Base-by-base conservation (phyloP, 1,139 yeast genomes). In the Spathaspora sp. region DNA sequence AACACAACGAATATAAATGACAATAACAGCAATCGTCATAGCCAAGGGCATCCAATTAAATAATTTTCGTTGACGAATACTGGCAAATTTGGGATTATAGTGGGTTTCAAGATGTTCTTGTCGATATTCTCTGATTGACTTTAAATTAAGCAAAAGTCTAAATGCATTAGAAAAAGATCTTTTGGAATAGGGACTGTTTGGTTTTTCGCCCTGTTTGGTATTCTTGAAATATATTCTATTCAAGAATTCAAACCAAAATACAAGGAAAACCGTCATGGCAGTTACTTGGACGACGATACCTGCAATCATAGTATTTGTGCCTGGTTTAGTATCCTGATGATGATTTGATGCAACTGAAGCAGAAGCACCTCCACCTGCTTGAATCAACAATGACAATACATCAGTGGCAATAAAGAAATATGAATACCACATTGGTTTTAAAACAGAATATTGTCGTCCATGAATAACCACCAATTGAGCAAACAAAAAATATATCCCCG, bases 281-380 rank as follows among this genome's bases (percentile, higher is more conserved):
- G 78, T 72, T 10, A 89, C 90, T 67, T 91, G 97, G 56, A 86
- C 72, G 0, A 82, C 82, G 50, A 91, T 76, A 26, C 97, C 97
- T 2, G 82, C 96, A 52, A 89, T 82, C 86, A 90, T 88, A 46
- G 85, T 71, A 63, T 87, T 73, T 0, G 89, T 78, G 31, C 97
- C 98, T 0, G 72, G 63, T 1, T 59, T 63, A 0, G 82, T 59
- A 47, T 64, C 59, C 23, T 65, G 56, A 20, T 65, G 61, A 3
- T 64, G 58, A 17, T 72, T 59, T 9, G 80, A 67, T 0, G 80
- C 79, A 29, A 76, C 70, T 1, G 95, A 81, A 2, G 90, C 84
- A 55, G 84, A 79, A 50, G 91, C 95, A 46, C 89, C 89, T 33
- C 97, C 97, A 23, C 76, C 81, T 5, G 89, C 97, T 63, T 90